Percentiles rank a stretch among this genome's conserved stretches.
These are phyloP conservation scores for Umbellularia californica DNA, from an alignment of 164 flowering plant species.

Conservation along the genomic window DNA sequence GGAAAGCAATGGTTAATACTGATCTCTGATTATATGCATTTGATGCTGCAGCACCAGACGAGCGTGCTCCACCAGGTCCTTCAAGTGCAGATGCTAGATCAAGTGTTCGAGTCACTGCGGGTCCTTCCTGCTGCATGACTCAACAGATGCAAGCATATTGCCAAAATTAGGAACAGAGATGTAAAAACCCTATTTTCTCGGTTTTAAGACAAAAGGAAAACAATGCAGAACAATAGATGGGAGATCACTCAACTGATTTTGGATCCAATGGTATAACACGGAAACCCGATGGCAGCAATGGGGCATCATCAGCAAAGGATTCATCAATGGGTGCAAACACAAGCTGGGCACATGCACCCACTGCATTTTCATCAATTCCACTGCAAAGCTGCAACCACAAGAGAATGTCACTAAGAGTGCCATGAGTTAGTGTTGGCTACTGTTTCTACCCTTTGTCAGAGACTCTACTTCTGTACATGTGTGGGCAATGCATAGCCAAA, in stretches of 20 bases:
- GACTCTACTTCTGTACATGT: no score
- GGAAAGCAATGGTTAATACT: conserved; percentile 82
- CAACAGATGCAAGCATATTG: neutral
- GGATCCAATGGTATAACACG: conserved; percentile 75
- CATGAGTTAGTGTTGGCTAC: neutral
- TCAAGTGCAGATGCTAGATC: conserved; percentile 85
- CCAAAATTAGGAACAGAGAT: neutral
- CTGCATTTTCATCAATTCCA: conserved; percentile 76
- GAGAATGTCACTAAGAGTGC: neutral
- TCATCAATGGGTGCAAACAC: conserved; percentile 87
- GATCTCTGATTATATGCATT: conserved; percentile 45
- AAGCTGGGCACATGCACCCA: conserved; percentile 75
- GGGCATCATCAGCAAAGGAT: conserved; percentile 81
- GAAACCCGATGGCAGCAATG: conserved; percentile 78
- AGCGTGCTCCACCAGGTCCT: conserved; percentile 48
- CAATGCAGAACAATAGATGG: neutral
- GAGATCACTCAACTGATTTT: conserved; percentile 41
- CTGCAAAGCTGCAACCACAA: conserved; percentile 58
- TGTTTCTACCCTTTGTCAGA: no score
- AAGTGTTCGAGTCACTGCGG: conserved; percentile 55
- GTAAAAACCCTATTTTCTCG: neutral
- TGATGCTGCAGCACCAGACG: conserved; percentile 34
- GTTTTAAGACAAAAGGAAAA: neutral
- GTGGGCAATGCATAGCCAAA: no score
- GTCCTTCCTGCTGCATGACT: conserved; percentile 39